Percentiles rank a stretch among this genome's conserved stretches.
Evolutionary conservation across 345 rosid genomes (phyloP).

Genomic region (Draba incana): DNA sequence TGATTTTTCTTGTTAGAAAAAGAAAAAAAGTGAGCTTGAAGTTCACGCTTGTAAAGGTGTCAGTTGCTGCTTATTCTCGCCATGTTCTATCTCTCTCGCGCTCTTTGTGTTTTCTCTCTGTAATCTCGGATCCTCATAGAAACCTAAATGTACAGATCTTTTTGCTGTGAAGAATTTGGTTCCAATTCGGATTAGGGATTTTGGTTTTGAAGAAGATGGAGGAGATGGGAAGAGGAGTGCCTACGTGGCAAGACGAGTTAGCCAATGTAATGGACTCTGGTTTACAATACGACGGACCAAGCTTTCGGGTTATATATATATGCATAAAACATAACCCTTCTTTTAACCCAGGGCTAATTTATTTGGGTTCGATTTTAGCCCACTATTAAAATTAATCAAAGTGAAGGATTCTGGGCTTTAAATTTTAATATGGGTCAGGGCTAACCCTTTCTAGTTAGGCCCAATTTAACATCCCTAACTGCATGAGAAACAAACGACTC

Average conservation of each 20-base stretch:
- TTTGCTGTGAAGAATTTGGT: conserved; percentile 14
- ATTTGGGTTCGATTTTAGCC: no score
- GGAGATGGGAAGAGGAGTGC: conserved; percentile 54
- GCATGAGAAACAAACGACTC: not conserved
- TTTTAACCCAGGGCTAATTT: no score
- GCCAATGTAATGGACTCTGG: conserved; percentile 61
- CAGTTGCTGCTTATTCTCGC: conserved; percentile 42
- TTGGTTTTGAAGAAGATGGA: conserved; percentile 45
- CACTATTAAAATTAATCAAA: no score
- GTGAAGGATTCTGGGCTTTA: no score
- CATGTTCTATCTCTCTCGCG: not conserved
- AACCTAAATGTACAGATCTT: conserved; percentile 5
- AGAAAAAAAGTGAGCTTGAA: conserved; percentile 46
- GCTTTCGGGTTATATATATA: conserved; percentile 18
- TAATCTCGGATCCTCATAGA: not conserved
- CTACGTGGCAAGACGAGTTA: conserved; percentile 79
- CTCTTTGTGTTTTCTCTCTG: conserved; percentile 23
- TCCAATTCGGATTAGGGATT: conserved; percentile 15
- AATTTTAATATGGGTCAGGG: no score
- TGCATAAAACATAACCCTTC: no score
- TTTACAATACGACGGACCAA: conserved; percentile 49
- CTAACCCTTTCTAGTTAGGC: no score
- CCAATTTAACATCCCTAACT: no score
- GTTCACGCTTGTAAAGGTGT: conserved; percentile 64
- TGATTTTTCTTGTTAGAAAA: conserved; percentile 12